Evolutionary conservation across 306 rosid species (phyloP), one percentile per base, ranked within the genome.

Genomic region (Cucurbita moschata): DNA sequence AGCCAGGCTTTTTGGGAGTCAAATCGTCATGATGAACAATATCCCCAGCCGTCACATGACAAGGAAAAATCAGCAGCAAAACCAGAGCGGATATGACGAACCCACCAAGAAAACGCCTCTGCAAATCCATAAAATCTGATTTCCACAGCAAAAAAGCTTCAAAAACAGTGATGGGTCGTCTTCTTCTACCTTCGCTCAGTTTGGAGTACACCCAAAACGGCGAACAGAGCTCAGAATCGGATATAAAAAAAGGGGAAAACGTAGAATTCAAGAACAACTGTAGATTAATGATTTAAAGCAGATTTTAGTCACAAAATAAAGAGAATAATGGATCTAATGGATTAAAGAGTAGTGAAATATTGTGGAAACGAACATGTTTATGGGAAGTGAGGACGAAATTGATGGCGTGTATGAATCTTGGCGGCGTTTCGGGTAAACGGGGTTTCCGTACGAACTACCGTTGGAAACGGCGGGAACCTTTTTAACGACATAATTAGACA

Each of bases 1-100:
- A 91, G 65, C 97, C 96, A n/a, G 97, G 96, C 79, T 89, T 89
- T 84, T 88, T 91, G 49, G 97, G 99, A 78, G 96, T 80, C 42
- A 82, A 84, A 76, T 88, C 85, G 46, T 88, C 97, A 65, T 85
- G 89, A 46, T 89, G 92, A 72, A 86, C 90, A 53, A 85, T 88
- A 82, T 91, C 96, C 50, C 96, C 99, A 53, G 89, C 92, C 58
- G 57, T 53, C 0, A 83, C 92, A 16, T 83, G 76, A 77, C 81
- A 76, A 57, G 80, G 64, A 47, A 57, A 10, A 43, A 50, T 71
- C 39, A 85, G 80, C 78, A 86, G 69, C 53, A 88, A 40, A 78
- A 83, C 63, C 52, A 82, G 12, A 77, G 77, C 60, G 35, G 50
- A 81, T 23, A 85, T 4, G 55, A 73, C 21, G 30, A 85, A 0